A percentile compares a stretch with the other conserved stretches of the same genome.
phyloP scores from a whole-genome alignment of 257 asterid genomes.

The Eucommia ulmoides region DNA sequence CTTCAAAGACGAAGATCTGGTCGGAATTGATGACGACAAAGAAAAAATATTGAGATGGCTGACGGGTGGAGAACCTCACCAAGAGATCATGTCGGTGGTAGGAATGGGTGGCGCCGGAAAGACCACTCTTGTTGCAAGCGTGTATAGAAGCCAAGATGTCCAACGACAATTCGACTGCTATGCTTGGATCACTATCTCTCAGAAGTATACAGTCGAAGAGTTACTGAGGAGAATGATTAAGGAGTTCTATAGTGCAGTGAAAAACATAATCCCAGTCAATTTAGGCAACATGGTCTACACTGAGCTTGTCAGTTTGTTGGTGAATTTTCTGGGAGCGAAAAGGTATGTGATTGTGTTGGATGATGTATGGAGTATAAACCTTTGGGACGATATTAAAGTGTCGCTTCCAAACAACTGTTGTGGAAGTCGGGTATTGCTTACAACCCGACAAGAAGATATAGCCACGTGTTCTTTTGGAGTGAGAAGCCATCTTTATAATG shows the following conservation, averaged over 20 bases:
- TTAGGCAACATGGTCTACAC: not conserved
- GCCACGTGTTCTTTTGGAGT: slow-evolving; percentile 20
- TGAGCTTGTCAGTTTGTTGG: not conserved
- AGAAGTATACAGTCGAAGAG: not conserved
- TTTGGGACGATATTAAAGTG: slow-evolving; percentile 20
- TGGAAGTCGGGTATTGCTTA: slow-evolving; percentile 37
- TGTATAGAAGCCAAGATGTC: not conserved
- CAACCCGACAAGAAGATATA: slow-evolving; percentile 22
- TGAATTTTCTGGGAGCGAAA: slow-evolving; percentile 6
- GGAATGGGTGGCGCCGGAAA: not conserved
- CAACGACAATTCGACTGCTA: not conserved
- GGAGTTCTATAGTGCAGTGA: not conserved
- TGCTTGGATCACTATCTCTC: not conserved
- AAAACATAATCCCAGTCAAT: not conserved
- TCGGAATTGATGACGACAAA: not conserved
- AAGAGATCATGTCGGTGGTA: not conserved
- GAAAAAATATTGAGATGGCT: not conserved
- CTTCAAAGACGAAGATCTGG: not conserved
- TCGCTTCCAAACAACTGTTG: slow-evolving; percentile 23
- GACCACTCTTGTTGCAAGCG: not conserved
- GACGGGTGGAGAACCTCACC: not conserved
- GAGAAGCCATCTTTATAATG: slow-evolving; percentile 9
- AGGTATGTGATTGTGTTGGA: slow-evolving; percentile 36
- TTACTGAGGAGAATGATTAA: not conserved
- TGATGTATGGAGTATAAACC: slow-evolving; percentile 24